Evolutionary conservation across 768 basidiomycete genomes (phyloP), one percentile per base, ranked within the genome.

Genomic region (Collybia mongolica): DNA sequence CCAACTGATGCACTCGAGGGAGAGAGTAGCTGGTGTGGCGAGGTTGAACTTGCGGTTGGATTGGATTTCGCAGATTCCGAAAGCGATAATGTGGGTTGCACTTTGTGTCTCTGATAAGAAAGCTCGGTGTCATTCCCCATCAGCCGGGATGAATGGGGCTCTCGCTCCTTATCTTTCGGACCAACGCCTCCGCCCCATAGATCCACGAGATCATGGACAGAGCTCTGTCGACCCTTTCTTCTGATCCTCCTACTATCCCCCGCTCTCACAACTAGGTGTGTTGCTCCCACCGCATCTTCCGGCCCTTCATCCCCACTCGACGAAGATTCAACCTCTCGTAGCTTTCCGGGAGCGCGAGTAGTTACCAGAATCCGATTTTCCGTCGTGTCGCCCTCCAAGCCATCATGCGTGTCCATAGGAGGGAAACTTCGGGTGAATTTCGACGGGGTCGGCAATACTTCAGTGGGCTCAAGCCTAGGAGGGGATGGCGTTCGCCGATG

Each of bases 141-240:
- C 26, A 28, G 32, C 41, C 46, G 63, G 39, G 56, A 61, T 23
- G 49, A 37, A 14, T 47, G 37, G 20, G 49, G 23, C 18, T 60
- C 54, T 36, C 61, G 59, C 26, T 66, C 69, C 54, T 72, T 77
- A 55, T 81, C 77, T 57, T 75, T 79, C 5, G 70, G 42, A 58
- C 51, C 54, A 51, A 72, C 53, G 12, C 76, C 74, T 6, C 86
- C 87, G 37, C 88, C 88, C 75, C 86, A 91, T 23, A 92, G 64
- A 62, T 88, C 86, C 23, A 92, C 87, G 48, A 92, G 63, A 60
- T 93, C 86, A 59, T 93, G 89, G 19, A 92, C 89, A 11, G 91
- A 92, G 59, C 82, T 86, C 71, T 92, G 88, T 54, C 90, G 46
- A n/a, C 46, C 46, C 23, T 47, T 71, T 36, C 79, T 73, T 57